Conservation (phyloP, 179 eudicot species). For the Dionaea muscipula region DNA sequence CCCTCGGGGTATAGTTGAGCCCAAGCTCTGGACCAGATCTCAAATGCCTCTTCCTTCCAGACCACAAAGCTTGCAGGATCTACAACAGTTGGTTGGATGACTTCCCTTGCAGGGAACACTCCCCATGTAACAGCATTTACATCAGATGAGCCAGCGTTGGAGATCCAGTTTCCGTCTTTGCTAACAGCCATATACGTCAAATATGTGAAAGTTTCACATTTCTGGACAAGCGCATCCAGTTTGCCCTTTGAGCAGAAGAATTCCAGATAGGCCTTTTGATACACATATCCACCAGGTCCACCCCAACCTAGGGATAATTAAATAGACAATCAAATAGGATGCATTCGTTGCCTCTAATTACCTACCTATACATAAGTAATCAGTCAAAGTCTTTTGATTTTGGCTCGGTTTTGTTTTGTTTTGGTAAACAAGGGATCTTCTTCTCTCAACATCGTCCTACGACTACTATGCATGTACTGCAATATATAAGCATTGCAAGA, state of each 20-base stretch:
- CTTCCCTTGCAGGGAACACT: slow-evolving; percentile 86
- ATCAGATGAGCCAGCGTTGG: slow-evolving; percentile 42
- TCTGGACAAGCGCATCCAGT: slow-evolving; percentile 52
- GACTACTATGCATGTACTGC: too few species aligned
- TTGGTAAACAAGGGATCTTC: too few species aligned
- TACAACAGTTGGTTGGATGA: slow-evolving; percentile 91
- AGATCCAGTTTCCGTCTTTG: slow-evolving; percentile 56
- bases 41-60: slow-evolving; percentile 97
- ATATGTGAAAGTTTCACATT: slow-evolving; percentile 41
- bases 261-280: slow-evolving; percentile 90
- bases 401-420: too few species aligned
- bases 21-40: slow-evolving; percentile 87
- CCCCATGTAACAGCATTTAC: slow-evolving; percentile 98
- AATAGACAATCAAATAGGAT: not conserved
- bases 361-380: too few species aligned
- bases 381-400: too few species aligned
- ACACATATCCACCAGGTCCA: slow-evolving; percentile 77
- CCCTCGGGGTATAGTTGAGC: slow-evolving; percentile 64
- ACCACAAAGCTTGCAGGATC: slow-evolving; percentile 78
- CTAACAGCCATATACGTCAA: slow-evolving; percentile 82
- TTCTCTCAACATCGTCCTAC: too few species aligned
- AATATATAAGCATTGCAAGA: too few species aligned
- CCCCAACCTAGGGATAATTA: slow-evolving; percentile 83
- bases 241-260: slow-evolving; percentile 79
- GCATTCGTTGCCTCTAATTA: too few species aligned